phyloP scores from a whole-genome alignment of 257 asterid genomes.

The Rhazya stricta region DNA sequence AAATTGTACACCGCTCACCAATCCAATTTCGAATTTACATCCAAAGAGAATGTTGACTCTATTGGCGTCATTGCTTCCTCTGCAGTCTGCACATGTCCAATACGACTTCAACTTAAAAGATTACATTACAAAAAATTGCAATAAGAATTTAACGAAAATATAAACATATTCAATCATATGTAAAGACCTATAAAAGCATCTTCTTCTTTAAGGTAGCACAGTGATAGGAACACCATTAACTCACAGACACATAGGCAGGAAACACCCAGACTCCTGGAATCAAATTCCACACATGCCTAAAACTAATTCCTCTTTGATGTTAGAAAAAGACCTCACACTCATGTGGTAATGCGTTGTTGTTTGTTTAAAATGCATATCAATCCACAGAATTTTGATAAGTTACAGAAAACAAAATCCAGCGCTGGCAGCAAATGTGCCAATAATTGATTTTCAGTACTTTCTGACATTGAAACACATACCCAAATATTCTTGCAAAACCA shows the following conservation, averaged over 20 bases:
- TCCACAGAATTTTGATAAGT: not conserved
- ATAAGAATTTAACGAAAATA: not conserved
- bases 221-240: not conserved
- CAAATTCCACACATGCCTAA: not conserved
- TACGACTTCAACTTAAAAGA: slow-evolving; percentile 9
- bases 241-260: not conserved
- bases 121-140: not conserved
- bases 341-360: not conserved
- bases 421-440: not conserved
- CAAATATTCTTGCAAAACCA: not conserved
- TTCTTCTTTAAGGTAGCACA: not conserved
- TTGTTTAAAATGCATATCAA: not conserved
- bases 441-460: not conserved
- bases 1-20: slow-evolving; percentile 51
- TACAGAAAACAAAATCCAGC: not conserved
- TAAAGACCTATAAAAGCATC: not conserved
- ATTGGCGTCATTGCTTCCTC: slow-evolving; percentile 98
- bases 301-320: not conserved
- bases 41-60: slow-evolving; percentile 97
- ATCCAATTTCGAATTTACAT: slow-evolving; percentile 76
- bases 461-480: not conserved
- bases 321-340: not conserved
- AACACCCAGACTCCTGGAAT: not conserved
- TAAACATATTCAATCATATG: not conserved
- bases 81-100: slow-evolving; percentile 60